Base-by-base conservation (phyloP, 441 rosid species). In the Gossypium trilobum region DNA sequence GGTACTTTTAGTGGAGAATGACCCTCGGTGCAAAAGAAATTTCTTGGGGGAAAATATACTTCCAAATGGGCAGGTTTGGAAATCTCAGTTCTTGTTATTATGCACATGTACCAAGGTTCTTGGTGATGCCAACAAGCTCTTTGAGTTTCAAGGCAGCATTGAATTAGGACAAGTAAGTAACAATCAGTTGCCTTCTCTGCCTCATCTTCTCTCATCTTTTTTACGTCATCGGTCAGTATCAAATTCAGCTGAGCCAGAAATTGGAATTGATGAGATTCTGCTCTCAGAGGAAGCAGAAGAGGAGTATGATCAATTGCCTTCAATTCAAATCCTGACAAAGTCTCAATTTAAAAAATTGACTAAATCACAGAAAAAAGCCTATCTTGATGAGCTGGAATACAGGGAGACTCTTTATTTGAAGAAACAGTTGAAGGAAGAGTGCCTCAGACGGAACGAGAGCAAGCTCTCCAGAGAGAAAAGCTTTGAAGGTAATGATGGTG, bases 351-450 rank as follows among this genome's bases (percentile, higher is more conserved):
- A 82, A 73, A 94, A 80, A 79, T 78, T 94, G 78, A 78, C 86
- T n/a, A 85, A 86, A 79, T 78, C 82, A 10, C 95, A 87, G 86
- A 90, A 90, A 80, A 87, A 74, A 48, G 91, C 81, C 20, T 94
- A 91, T 78, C 88, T 94, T 68, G 95, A 92, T 67, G 99, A 94
- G 86, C 84, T 94, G 64, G 96, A 90, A 71, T 92, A 88, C 78
- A 83, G 94, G 60, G 97, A 91, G 82, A 90, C 83, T 27, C 91
- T 94, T 72, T 92, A 78, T 83, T 46, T 90, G 75, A 94, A 88
- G 79, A 94, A 94, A 77, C 94, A 90, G 75, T 65, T 90, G 85
- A 91, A 86, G 78, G 94, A 91, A 77, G 90, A 87, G 74, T 82
- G 78, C 68, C 83, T 61, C 42, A 87, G 73, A 78, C 80, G 79